Percentiles rank a stretch among this genome's conserved stretches.
These are phyloP conservation scores for Cubamyces lactineus DNA, from an alignment of 768 basidiomycete species.

Conservation along the genomic window DNA sequence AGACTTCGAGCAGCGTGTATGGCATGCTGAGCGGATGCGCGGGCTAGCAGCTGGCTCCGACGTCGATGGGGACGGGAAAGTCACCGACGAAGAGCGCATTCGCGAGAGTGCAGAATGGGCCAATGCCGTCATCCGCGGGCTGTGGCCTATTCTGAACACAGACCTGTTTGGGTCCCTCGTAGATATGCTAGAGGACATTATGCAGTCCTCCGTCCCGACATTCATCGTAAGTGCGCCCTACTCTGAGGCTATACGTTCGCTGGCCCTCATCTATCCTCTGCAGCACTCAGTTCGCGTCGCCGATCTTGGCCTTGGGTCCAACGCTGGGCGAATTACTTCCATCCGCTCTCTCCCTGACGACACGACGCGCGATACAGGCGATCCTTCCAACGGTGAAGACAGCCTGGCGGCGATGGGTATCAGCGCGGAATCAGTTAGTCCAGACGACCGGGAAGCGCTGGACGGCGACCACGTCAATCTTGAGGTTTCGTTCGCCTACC, in stretches of 20 bases:
- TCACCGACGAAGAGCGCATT: slow-evolving; percentile 32
- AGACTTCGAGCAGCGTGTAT: slow-evolving; percentile 36
- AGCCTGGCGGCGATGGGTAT: slow-evolving; percentile 14
- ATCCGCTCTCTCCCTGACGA: slow-evolving; percentile 63
- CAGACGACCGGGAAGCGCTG: slow-evolving; percentile 33
- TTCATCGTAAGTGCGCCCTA: slow-evolving; percentile 26
- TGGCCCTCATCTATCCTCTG: not conserved
- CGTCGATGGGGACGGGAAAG: slow-evolving; percentile 33
- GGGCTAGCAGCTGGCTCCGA: slow-evolving; percentile 35
- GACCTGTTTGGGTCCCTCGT: slow-evolving; percentile 57
- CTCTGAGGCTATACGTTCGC: slow-evolving; percentile 31
- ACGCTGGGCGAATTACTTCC: slow-evolving; percentile 69
- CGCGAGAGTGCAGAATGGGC: slow-evolving; percentile 62
- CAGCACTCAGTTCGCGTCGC: slow-evolving; percentile 66
- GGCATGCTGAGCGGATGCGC: slow-evolving; percentile 39
- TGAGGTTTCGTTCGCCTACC: slow-evolving; percentile 73
- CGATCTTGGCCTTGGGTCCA: slow-evolving; percentile 69
- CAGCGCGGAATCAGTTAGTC: slow-evolving; percentile 9
- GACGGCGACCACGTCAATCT: slow-evolving; percentile 62
- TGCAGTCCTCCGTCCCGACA: slow-evolving; percentile 55
- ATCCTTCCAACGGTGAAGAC: slow-evolving; percentile 31
- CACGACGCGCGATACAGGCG: slow-evolving; percentile 31
- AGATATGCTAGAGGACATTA: slow-evolving; percentile 66
- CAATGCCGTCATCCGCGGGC: slow-evolving; percentile 57
- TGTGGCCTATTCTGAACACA: slow-evolving; percentile 81